Evolutionary conservation across 495 filamentous ascomycete genomes (phyloP), one percentile per base, ranked within the genome.

Genomic region (Parathielavia hyrcaniae): DNA sequence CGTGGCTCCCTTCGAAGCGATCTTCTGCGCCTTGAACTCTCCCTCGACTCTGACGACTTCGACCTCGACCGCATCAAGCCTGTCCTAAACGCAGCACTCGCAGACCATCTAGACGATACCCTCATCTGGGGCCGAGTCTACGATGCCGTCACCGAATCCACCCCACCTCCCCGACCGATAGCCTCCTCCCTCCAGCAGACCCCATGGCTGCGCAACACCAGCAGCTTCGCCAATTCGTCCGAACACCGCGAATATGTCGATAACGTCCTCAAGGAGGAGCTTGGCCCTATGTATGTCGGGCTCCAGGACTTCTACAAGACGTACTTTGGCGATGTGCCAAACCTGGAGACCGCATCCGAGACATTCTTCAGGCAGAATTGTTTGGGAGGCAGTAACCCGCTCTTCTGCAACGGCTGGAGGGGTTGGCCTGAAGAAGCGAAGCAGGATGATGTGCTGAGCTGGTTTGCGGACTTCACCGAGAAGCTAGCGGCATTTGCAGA

Each of bases 291-390:
- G n/a, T n/a, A 41, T 41, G 13, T 41, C 39, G 39, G 16, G 10
- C 39, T 41, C 39, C 13, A n/a, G 39, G 39, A 41, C 39, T 41
- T 41, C 39, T n/a, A 41, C 39, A 8, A 41, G 39, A 73, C 67
- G 36, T 77, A 63, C 60, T 77, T 78, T 58, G 65, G 68, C 55
- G 35, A 40, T 13, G 61, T 76, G 35, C 50, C 56, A 63, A 65
- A 61, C 57, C 70, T 75, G 40, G 19, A 69, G 50, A 55, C 59
- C 7, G 64, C 64, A 43, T 68, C 69, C 30, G 58, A 71, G 53
- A 64, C 63, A 36, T 64, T 76, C 52, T 75, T 77, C 58, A 59
- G n/a, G n/a, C n/a, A 69, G 48, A 65, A 66, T 48, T 78, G 69
- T 47, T 63, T 34, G 20, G 65, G 72, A 70, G 71, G 68, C 26